Conservation (phyloP, 345 rosid genomes). For the Populus pruinosa region DNA sequence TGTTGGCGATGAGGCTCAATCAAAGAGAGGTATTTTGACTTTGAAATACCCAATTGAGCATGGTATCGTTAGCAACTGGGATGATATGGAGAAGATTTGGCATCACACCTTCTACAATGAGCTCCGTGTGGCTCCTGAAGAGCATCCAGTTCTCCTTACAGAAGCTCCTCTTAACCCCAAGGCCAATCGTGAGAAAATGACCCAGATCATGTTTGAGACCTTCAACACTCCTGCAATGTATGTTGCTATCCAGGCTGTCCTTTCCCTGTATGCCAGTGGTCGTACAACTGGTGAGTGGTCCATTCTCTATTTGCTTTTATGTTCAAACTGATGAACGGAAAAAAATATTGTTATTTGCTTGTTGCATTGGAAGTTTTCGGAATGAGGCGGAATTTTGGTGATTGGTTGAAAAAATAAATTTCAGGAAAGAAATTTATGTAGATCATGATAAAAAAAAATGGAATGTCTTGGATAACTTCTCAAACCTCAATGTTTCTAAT, state of each 20-base stretch:
- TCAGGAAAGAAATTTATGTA: not conserved
- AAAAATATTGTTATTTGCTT: not conserved
- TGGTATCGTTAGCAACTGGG: conserved; percentile 64
- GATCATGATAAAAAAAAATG: not conserved
- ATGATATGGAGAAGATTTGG: conserved; percentile 67
- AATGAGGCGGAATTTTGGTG: not conserved
- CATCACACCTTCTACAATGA: conserved; percentile 59
- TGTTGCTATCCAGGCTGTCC: conserved; percentile 60
- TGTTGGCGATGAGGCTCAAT: conserved; percentile 72
- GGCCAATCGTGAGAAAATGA: conserved; percentile 80
- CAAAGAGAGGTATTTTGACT: conserved; percentile 65
- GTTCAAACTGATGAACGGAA: not conserved
- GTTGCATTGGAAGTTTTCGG: not conserved
- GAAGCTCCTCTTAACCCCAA: conserved; percentile 79
- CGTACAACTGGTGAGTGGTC: conserved; percentile 59
- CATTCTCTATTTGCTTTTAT: not conserved
- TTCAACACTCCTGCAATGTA: conserved; percentile 62
- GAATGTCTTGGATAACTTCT: not conserved
- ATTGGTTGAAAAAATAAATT: not conserved
- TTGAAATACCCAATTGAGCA: conserved; percentile 64
- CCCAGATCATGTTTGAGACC: conserved; percentile 59
- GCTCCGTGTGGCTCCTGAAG: conserved; percentile 77
- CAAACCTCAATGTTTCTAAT: not conserved
- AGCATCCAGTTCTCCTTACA: conserved; percentile 69
- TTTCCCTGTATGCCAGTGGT: conserved; percentile 73